Evolutionary conservation across 495 filamentous ascomycete genomes (phyloP), one percentile per base, ranked within the genome.

Genomic region (Penicillium soppii): DNA sequence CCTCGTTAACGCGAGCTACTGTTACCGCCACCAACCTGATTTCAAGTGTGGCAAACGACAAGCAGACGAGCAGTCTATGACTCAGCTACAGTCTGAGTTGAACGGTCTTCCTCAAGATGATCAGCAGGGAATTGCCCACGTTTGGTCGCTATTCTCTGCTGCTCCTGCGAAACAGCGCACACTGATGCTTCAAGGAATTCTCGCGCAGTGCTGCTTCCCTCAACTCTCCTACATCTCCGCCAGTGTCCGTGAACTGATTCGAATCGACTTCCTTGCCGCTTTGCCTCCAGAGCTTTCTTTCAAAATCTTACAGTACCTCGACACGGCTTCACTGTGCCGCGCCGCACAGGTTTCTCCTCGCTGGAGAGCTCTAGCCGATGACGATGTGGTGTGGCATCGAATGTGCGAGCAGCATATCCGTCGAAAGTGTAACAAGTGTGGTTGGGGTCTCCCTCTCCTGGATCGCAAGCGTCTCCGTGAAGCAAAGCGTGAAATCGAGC

Each of bases 341-440:
- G 94, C 92, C 7, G 90, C 95, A 3, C 95, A 97, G 68, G 95
- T 99, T 30, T 96, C 90, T 65, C 83, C 83, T 47, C 79, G 84
- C 49, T 99, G 94, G 94, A 81, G 88, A 49, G 78, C 78, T 43
- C 68, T 99, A 21, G 94, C 94, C 2, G 95, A 97, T 65, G 91
- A 96, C 62, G 92, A 99, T 70, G 86, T 96, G 20, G 94, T 99
- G 2, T 99, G 94, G 94, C 92, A 97, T 57, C 87, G 85, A 47
- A 97, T 99, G 92, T 99, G 94, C 62, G 92, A 97, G 72, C 94
- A 99, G 61, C 94, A 99, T 61, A 97, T 96, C 46, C 90, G 94
- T 58, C 80, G 92, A 42, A 97, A 96, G 66, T 99, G 94, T 71
- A 91, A 85, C 41, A 97, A 96, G 64, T 99, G 94, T 62, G 92